phyloP scores from a whole-genome alignment of 78 protist genomes.

The Dictyostelium intermedium region DNA sequence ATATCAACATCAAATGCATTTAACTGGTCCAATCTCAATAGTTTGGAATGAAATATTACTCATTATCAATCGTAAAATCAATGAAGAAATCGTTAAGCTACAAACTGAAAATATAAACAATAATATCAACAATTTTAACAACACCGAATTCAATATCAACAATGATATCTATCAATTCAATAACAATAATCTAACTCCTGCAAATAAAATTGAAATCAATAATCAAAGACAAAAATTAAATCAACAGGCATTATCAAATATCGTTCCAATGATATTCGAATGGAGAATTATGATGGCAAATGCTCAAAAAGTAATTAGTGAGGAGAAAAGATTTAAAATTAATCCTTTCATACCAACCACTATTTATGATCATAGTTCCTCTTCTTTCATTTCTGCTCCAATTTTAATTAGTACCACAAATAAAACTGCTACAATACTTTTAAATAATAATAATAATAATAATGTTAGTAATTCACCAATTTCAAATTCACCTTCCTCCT shows the following conservation, averaged over 20 bases:
- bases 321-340: slow-evolving; percentile 30
- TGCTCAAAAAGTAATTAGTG: slow-evolving; percentile 62
- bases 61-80: neutral
- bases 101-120: neutral
- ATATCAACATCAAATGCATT: neutral
- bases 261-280: slow-evolving; percentile 22
- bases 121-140: neutral
- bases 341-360: slow-evolving; percentile 8
- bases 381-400: slow-evolving; percentile 26
- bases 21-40: slow-evolving; percentile 11
- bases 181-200: neutral
- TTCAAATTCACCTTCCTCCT: neutral
- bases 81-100: neutral
- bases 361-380: slow-evolving; percentile 12
- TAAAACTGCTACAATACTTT: neutral
- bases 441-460: neutral
- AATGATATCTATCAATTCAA: neutral
- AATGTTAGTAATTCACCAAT: neutral
- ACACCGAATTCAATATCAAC: neutral
- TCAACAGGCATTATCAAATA: neutral
- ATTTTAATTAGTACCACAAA: slow-evolving; percentile 7
- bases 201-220: neutral
- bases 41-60: slow-evolving; percentile 37
- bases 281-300: slow-evolving; percentile 59
- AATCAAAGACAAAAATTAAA: neutral